phyloP scores from a whole-genome alignment of 371 early-diverging fungal genomes.

The Apophysomyces variabilis region DNA sequence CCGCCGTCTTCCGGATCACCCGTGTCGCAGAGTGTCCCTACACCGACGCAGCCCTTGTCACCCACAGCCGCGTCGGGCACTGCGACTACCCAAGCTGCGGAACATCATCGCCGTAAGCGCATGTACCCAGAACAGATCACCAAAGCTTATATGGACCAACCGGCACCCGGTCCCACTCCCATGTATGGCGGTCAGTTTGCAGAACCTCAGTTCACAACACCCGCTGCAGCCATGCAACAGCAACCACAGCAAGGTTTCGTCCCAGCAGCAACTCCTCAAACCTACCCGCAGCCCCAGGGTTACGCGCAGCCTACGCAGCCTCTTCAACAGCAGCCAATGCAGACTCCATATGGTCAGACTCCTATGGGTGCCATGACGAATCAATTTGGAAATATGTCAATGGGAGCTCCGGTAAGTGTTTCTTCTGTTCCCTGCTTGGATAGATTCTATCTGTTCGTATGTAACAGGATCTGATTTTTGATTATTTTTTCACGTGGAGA shows the following conservation, averaged over 20 bases:
- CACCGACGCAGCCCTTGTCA: conserved; percentile 11
- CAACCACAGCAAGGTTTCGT: conserved; percentile 26
- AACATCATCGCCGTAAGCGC: conserved; percentile 54
- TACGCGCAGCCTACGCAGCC: conserved; percentile 28
- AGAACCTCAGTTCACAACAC: conserved; percentile 25
- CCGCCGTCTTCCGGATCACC: conserved; percentile 6
- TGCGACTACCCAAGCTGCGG: conserved; percentile 19
- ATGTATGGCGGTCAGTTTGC: conserved; percentile 14
- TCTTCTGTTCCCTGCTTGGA: neutral
- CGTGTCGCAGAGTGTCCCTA: conserved; percentile 8
- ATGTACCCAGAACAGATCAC: conserved; percentile 67
- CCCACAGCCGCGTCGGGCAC: conserved; percentile 11
- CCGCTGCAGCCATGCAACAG: conserved; percentile 7
- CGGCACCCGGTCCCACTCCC: conserved; percentile 17
- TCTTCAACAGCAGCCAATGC: conserved; percentile 16
- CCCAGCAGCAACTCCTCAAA: conserved; percentile 18
- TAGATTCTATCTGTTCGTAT: neutral
- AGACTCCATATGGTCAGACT: neutral
- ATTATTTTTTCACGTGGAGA: neutral
- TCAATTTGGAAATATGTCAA: conserved; percentile 52
- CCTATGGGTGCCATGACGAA: conserved; percentile 29
- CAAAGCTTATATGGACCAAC: conserved; percentile 48
- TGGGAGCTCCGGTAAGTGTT: conserved; percentile 22
- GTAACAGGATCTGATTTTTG: neutral
- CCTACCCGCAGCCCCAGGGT: conserved; percentile 29